Conservation (phyloP, 2,329 filamentous ascomycete species). For the Fusarium anguioides region DNA sequence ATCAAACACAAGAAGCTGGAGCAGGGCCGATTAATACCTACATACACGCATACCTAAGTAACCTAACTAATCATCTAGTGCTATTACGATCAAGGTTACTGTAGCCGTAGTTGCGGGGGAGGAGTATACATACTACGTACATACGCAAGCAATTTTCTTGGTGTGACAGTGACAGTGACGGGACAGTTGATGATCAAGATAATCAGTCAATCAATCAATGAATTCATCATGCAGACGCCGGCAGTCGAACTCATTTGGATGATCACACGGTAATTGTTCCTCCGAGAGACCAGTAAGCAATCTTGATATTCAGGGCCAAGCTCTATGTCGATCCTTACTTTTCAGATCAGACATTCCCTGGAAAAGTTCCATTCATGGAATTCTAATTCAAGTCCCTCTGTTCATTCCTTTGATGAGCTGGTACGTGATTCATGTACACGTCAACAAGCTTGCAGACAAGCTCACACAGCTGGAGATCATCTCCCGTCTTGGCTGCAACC, state of each 20-base stretch:
- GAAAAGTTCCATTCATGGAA: background rate
- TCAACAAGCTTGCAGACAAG: conserved; percentile 15
- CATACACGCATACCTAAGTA: too few relatives aligned
- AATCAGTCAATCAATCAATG: conserved; percentile 8
- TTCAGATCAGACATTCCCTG: background rate
- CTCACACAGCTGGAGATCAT: conserved; percentile 17
- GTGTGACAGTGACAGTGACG: background rate
- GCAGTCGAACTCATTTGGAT: conserved; percentile 17
- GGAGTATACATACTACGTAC: background rate
- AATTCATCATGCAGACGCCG: conserved; percentile 5
- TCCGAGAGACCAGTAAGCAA: conserved; percentile 17
- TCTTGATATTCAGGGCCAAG: background rate
- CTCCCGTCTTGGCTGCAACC: conserved; percentile 37
- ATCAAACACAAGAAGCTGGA: conserved; percentile 17
- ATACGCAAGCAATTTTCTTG: conserved; percentile 1
- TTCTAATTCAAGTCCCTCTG: background rate
- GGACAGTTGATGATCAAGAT: conserved; percentile 33
- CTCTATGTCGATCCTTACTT: conserved; percentile 23
- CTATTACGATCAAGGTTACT: background rate
- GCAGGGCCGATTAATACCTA: conserved; percentile 31
- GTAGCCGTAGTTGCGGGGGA: conserved; percentile 10
- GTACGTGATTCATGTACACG: conserved; percentile 6
- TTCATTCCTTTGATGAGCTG: conserved; percentile 5
- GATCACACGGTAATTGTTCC: conserved; percentile 29
- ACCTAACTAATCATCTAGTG: conserved; percentile 2